A percentile compares a stretch with the other conserved stretches of the same genome.
Conservation (phyloP, 2,329 filamentous ascomycete genomes). For the Aspergillus fructus region DNA sequence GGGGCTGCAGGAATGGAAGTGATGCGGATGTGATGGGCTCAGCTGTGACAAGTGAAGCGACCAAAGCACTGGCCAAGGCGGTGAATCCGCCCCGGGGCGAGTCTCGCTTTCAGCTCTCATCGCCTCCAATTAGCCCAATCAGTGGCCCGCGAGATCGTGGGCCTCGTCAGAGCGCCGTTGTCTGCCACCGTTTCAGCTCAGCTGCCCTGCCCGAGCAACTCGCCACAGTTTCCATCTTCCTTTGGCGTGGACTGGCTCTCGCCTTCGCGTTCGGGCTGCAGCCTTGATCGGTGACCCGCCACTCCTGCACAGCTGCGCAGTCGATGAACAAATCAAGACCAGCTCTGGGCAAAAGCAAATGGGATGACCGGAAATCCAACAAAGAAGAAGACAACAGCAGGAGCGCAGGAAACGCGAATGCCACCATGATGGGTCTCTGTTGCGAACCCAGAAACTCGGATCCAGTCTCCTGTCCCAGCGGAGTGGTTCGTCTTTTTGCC, state of each 20-base stretch:
- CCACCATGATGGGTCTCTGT: not conserved
- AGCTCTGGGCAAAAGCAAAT: constrained; percentile 8
- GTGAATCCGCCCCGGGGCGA: not conserved
- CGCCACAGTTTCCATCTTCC: not conserved
- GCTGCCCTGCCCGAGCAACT: not conserved
- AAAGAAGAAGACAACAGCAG: constrained; percentile 1
- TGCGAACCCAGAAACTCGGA: constrained; percentile 12
- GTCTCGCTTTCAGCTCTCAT: not conserved
- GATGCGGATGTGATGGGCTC: constrained; percentile 4
- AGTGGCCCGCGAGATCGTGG: not conserved
- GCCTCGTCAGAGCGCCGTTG: not conserved
- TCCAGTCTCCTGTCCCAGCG: constrained; percentile 15
- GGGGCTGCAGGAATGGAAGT: not conserved
- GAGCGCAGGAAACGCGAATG: not conserved
- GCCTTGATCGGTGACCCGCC: constrained; percentile 1
- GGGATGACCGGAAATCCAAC: constrained; percentile 2
- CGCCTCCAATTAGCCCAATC: not conserved
- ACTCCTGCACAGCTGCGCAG: constrained; percentile 5
- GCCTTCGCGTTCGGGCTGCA: not conserved
- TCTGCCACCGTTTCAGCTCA: constrained; percentile 2
- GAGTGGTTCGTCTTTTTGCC: constrained; percentile 17
- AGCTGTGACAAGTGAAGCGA: not conserved
- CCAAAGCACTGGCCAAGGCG: not conserved
- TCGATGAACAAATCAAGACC: constrained; percentile 11
- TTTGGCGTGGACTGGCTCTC: not conserved